Percentiles rank a stretch among this genome's conserved stretches.
Evolutionary conservation across 2,329 filamentous ascomycete genomes (phyloP).

Genomic region (Colletotrichum sansevieriae): DNA sequence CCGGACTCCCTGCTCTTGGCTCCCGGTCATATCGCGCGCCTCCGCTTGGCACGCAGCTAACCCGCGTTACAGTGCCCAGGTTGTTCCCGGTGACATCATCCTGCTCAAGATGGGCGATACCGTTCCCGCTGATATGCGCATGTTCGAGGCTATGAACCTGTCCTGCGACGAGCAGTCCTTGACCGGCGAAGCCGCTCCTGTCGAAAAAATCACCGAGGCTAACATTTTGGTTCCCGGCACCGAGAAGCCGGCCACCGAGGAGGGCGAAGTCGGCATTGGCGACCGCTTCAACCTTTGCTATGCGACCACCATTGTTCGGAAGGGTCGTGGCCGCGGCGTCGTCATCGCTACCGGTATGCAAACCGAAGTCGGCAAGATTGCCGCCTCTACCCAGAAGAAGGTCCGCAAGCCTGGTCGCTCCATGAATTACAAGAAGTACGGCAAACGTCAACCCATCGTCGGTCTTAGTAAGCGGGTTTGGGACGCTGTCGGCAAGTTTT

Average conservation of each 20-base stretch:
- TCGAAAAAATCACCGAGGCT: conserved; percentile 73
- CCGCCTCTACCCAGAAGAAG: conserved; percentile 66
- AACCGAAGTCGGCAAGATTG: conserved; percentile 79
- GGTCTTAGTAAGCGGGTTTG: conserved; percentile 61
- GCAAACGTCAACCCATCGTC: conserved; percentile 63
- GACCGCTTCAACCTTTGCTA: conserved; percentile 83
- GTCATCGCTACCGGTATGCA: conserved; percentile 80
- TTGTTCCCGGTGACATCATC: conserved; percentile 80
- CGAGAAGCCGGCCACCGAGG: conserved; percentile 59
- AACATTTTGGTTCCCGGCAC: conserved; percentile 58
- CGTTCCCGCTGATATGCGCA: conserved; percentile 78
- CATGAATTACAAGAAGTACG: conserved; percentile 67
- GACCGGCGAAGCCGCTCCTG: conserved; percentile 81
- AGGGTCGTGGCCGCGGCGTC: conserved; percentile 79
- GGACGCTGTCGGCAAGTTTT: conserved; percentile 67
- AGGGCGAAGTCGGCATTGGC: conserved; percentile 72
- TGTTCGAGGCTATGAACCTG: conserved; percentile 82
- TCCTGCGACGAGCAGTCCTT: conserved; percentile 83
- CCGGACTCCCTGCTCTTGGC: conserved; percentile 12
- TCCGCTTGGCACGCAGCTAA: conserved; percentile 43
- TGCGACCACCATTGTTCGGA: conserved; percentile 79
- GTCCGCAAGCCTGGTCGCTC: conserved; percentile 67
- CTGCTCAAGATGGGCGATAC: conserved; percentile 79
- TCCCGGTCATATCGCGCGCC: conserved; percentile 13
- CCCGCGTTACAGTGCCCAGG: conserved; percentile 61